Evolutionary conservation across 2,329 filamentous ascomycete species (phyloP).

Genomic region (Sporothrix pallida): DNA sequence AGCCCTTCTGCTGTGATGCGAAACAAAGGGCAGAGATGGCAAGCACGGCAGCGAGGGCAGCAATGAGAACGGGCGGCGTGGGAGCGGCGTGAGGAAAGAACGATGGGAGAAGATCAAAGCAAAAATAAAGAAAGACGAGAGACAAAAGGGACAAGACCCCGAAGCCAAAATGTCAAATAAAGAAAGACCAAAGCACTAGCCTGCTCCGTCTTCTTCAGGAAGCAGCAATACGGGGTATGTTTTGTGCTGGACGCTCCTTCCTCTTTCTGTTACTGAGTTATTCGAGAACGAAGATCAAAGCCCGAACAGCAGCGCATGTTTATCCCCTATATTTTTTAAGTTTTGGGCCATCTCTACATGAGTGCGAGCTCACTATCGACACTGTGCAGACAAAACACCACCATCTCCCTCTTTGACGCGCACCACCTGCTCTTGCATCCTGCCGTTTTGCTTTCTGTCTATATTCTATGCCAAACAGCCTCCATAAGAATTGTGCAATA

Average conservation of each 20-base stretch:
- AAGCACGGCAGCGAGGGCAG: constrained; percentile 4
- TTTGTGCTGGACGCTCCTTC: not conserved
- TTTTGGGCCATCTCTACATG: not conserved
- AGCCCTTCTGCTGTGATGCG: not conserved
- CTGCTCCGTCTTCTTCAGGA: not conserved
- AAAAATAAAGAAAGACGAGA: not conserved
- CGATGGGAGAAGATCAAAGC: not conserved
- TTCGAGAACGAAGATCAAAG: not conserved
- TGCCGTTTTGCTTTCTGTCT: not conserved
- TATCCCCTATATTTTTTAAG: constrained; percentile 5
- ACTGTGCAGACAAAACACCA: not conserved
- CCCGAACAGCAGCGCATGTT: not conserved
- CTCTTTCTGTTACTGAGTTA: not conserved
- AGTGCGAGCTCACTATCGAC: constrained; percentile 8
- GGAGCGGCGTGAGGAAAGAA: not conserved
- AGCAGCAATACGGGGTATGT: constrained; percentile 1
- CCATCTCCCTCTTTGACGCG: not conserved
- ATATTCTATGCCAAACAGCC: too few relatives aligned
- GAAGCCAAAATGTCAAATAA: not conserved
- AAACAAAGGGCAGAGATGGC: constrained; percentile 25
- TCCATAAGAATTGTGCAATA: not conserved
- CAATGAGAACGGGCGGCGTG: too few relatives aligned
- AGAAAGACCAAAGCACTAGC: not conserved
- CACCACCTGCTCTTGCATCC: not conserved
- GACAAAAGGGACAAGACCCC: not conserved